Base-by-base conservation (phyloP, 2,329 filamentous ascomycete genomes). In the Fusarium gaditjirri region DNA sequence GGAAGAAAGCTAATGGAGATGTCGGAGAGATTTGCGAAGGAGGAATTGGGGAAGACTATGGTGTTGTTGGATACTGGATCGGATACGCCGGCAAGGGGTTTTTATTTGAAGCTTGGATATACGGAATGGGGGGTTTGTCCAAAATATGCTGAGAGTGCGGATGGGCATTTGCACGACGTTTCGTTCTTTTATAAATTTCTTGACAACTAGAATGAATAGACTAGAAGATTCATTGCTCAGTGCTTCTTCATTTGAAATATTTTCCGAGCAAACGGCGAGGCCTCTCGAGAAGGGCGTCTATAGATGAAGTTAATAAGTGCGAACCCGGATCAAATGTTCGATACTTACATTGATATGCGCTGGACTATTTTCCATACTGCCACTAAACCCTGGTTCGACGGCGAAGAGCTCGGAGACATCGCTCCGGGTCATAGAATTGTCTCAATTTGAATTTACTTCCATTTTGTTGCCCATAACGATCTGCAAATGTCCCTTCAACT, bases 51-150 rank as follows among this genome's bases (percentile, higher is more conserved):
- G 2, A 63, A 52, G 29, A 63, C 9, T 12, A 63, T 63, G 60
- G 8, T 62, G 9, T 8, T 63, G n/a, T 11, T 63, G 0, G 60
- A 63, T 52, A 63, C 60, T 2, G 60, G 56, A 2, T 36, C 43
- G 7, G 29, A 63, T 11, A 61, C 43, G 0, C 56, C 60, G 0
- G 60, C 60, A 0, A 50, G 60, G 3, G 60, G 60, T 4, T 63
- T 63, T 3, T 63, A 63, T 6, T 27, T 52, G 36, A 61, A 61
- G 14, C 31, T 52, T 0, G 56, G 60, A 2, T 63, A 63, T 2
- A 61, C 31, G 3, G 60, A 63, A 43, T 63, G 56, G 56, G 60
- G 60, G 0, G 13, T 63, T 38, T 63, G 60, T n/a, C 60, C 60
- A 1, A 16, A 19, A 7, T 64, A 64, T 63, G 58, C 61, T 17